Percentiles rank a stretch among this genome's conserved stretches.
Conservation (phyloP, 345 rosid species). For the Sisymbrium altissimum region DNA sequence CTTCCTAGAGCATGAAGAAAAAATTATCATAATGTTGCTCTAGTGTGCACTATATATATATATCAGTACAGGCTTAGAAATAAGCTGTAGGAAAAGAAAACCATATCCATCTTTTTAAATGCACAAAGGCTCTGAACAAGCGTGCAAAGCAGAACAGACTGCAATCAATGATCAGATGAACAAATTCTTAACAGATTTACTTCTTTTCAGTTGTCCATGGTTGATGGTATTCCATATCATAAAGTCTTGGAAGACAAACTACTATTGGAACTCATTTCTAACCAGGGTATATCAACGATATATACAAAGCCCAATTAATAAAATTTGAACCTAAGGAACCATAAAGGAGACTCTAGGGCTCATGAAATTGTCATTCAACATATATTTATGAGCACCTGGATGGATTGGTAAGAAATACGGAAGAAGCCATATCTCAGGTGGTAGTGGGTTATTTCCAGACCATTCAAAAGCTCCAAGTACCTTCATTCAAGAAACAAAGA, state of each 20-base stretch:
- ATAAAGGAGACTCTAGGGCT: not conserved
- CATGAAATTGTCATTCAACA: not conserved
- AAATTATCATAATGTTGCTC: not conserved
- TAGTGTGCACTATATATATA: too few species aligned
- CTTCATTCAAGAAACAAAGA: slow-evolving; percentile 39
- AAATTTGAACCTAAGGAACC: not conserved
- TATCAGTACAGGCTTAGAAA: too few species aligned
- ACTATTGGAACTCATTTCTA: not conserved
- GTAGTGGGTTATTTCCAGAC: slow-evolving; percentile 96
- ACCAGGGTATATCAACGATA: not conserved
- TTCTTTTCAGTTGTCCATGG: not conserved
- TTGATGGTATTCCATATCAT: not conserved
- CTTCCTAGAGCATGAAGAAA: slow-evolving; percentile 56
- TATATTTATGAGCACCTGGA: slow-evolving; percentile 59
- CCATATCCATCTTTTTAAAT: too few species aligned
- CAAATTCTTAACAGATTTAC: not conserved
- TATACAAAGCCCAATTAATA: not conserved
- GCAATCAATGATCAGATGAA: slow-evolving; percentile 3
- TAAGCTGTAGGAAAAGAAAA: too few species aligned
- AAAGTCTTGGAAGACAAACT: not conserved
- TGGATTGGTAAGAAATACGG: slow-evolving; percentile 80
- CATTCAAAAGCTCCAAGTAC: slow-evolving; percentile 93
- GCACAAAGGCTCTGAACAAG: slow-evolving; percentile 4
- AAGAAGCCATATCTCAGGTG: slow-evolving; percentile 98
- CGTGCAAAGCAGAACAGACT: not conserved